Conservation (phyloP, 768 basidiomycete genomes). For the Hemileccinum impolitum region DNA sequence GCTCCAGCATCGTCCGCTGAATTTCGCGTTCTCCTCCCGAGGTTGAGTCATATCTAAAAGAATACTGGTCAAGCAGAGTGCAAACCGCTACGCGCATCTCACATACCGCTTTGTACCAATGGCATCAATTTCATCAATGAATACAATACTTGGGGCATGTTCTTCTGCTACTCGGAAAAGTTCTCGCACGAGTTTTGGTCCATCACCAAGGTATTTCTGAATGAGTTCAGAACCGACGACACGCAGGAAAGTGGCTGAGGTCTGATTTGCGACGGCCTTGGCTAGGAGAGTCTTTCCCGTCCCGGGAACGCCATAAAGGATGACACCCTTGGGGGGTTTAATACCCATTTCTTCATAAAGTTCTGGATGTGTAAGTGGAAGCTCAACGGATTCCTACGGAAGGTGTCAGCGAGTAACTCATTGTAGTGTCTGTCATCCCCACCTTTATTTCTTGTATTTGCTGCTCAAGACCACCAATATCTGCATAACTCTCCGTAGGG, state of each 20-base stretch:
- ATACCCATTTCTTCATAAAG: conserved; percentile 99
- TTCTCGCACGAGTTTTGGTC: conserved; percentile 96
- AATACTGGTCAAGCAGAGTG: conserved; percentile 1
- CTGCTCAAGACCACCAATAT: conserved; percentile 92
- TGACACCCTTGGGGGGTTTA: conserved; percentile 99
- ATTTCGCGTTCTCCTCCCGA: conserved; percentile 99
- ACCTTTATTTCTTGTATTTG: conserved; percentile 99
- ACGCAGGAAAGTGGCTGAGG: conserved; percentile 95
- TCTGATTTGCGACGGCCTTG: conserved; percentile 97
- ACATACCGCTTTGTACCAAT: conserved; percentile 93
- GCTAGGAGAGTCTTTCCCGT: conserved; percentile 98
- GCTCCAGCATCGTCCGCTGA: conserved; percentile 97
- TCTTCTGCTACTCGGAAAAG: conserved; percentile 97
- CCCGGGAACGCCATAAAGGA: conserved; percentile 96
- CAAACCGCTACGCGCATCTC: background rate
- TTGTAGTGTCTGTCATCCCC: conserved; percentile 8
- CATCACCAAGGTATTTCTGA: conserved; percentile 99
- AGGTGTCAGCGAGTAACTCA: background rate
- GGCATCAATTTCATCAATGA: conserved; percentile 99
- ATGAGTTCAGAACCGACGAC: conserved; percentile 98
- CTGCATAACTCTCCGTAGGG: conserved; percentile 97
- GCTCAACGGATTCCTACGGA: conserved; percentile 89
- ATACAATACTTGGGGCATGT: conserved; percentile 97
- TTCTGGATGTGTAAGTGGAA: conserved; percentile 96
- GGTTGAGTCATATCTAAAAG: conserved; percentile 87